A percentile compares a stretch with the other conserved stretches of the same genome.
phyloP scores from a whole-genome alignment of 495 filamentous ascomycete genomes.

The Aspergillus biplanus region DNA sequence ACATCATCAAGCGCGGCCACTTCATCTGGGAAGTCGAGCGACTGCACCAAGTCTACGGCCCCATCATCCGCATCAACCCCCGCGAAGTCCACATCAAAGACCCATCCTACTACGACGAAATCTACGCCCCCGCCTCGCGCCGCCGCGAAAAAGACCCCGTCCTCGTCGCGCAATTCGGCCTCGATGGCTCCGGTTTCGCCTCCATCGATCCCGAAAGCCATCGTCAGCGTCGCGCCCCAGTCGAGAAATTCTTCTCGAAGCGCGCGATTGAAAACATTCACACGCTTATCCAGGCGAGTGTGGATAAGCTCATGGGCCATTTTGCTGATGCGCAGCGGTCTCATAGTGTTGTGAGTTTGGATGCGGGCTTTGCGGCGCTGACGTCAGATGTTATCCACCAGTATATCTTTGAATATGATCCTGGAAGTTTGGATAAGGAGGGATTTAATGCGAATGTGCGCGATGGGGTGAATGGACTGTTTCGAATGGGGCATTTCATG shows the following conservation, averaged over 20 bases:
- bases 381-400: constrained; percentile 35
- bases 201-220: constrained; percentile 28
- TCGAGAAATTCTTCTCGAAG: constrained; percentile 33
- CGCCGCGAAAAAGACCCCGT: constrained; percentile 29
- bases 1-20: background rate
- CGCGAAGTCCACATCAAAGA: background rate
- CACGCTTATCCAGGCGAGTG: constrained; percentile 18
- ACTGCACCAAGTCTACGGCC: background rate
- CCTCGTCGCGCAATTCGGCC: constrained; percentile 24
- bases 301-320: constrained; percentile 26
- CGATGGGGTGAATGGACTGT: constrained; percentile 30
- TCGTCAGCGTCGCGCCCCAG: constrained; percentile 28
- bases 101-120: constrained; percentile 11
- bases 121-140: constrained; percentile 30
- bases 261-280: constrained; percentile 21
- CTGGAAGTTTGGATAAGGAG: constrained; percentile 28
- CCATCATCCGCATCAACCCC: background rate
- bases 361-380: constrained; percentile 30
- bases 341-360: constrained; percentile 24
- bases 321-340: constrained; percentile 17
- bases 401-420: constrained; percentile 31
- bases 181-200: constrained; percentile 22
- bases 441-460: constrained; percentile 29
- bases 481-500: constrained; percentile 19
- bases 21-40: background rate